Evolutionary conservation across 805 yeast genomes (phyloP).

Genomic region (Nematodospora valgi): DNA sequence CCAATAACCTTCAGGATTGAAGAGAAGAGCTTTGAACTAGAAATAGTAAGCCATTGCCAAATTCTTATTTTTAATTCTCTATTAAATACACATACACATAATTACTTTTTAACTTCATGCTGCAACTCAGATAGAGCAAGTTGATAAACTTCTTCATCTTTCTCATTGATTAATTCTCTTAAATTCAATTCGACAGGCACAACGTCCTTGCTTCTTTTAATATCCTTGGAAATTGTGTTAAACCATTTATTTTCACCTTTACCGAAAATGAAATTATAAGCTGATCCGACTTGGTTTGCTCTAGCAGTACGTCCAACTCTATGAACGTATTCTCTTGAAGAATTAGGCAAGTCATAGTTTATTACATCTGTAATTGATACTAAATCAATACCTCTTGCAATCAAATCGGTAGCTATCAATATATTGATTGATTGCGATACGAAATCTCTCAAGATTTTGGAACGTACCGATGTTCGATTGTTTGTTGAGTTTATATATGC

Average conservation of each 20-base stretch:
- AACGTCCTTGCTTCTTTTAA: slow-evolving; percentile 36
- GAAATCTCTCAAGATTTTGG: slow-evolving; percentile 58
- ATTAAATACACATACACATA: no score
- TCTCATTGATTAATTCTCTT: slow-evolving; percentile 17
- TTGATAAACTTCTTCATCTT: slow-evolving; percentile 23
- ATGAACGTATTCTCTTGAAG: slow-evolving; percentile 90
- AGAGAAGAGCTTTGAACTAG: no score
- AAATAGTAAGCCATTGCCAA: no score
- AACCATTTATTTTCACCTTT: slow-evolving; percentile 74
- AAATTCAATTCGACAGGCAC: slow-evolving; percentile 20
- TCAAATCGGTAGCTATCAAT: slow-evolving; percentile 80
- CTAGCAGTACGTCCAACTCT: slow-evolving; percentile 97
- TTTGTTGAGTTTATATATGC: slow-evolving; percentile 59
- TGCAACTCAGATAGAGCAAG: slow-evolving; percentile 26
- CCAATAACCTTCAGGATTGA: no score
- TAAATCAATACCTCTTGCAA: slow-evolving; percentile 94
- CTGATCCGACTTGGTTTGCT: slow-evolving; percentile 77
- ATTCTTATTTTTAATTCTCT: no score
- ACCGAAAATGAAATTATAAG: slow-evolving; percentile 71
- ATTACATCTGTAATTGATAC: slow-evolving; percentile 66
- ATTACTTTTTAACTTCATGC: slow-evolving; percentile 12
- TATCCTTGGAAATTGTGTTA: slow-evolving; percentile 44
- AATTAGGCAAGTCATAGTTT: slow-evolving; percentile 87
- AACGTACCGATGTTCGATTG: slow-evolving; percentile 46
- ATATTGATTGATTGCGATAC: slow-evolving; percentile 49